Evolutionary conservation across 1,284 basidiomycete species (phyloP), one percentile per base, ranked within the genome.

Genomic region (Coniophora puteana): DNA sequence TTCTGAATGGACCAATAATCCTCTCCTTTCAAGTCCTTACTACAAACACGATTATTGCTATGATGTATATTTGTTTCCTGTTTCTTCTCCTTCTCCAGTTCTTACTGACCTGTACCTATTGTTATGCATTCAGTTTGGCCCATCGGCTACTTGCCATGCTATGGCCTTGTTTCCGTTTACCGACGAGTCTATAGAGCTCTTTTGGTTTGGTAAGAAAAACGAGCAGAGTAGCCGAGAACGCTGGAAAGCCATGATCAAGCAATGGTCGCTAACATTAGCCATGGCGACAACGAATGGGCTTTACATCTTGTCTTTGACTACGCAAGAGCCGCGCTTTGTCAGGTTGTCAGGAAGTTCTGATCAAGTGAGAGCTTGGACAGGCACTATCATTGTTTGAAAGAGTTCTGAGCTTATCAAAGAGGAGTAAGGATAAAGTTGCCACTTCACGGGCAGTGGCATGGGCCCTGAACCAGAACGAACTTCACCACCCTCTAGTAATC

Each of bases 121-220:
- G 36, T 8, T 13, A 8, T 25, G 23, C 23, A 28, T 23, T 13
- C 36, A 60, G 58, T 51, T 63, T 33, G 14, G 42, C 22, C 61
- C 52, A 28, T 36, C 57, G 22, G 50, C 47, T 4, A 43, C 54
- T 21, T 50, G 54, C n/a, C 47, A 62, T 44, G 61, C 56, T 35
- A 48, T 76, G 7, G 68, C 76, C 4, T 61, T 71, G 26, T 85
- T 84, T 50, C 82, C 82, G 5, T 85, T 81, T 78, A 61, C 62
- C 13, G 43, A 59, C 11, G 48, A 65, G 11, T 78, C 80, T 6
- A 47, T 74, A 14, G 51, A 57, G 3, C 59, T 51, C 2, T 59
- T 83, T 5, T 81, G 74, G 74, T 57, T 62, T 16, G 73, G 72
- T n/a, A 48, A 49, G 6, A 48, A 61, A 17, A 50, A 65, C 27